Conservation (phyloP, 805 yeast species). For the Nakazawaea molendinolei region DNA sequence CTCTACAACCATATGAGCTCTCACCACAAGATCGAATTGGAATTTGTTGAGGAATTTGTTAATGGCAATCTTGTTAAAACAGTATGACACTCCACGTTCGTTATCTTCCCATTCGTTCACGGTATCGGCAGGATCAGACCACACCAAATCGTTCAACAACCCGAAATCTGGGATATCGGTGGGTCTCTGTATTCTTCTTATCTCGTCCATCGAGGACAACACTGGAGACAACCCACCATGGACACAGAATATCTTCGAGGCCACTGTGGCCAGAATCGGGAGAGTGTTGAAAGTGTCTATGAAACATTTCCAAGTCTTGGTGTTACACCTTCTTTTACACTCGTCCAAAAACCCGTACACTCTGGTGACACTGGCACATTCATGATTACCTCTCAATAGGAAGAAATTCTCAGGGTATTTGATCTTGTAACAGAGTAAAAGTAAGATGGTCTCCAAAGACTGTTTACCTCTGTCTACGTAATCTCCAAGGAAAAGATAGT, state of each 20-base stretch:
- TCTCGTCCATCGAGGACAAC: conserved; percentile 66
- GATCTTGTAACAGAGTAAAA: conserved; percentile 86
- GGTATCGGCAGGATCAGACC: conserved; percentile 85
- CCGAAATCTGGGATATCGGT: conserved; percentile 87
- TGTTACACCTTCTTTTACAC: conserved; percentile 87
- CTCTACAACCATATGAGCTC: conserved; percentile 87
- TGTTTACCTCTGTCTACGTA: conserved; percentile 98
- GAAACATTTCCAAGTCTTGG: conserved; percentile 90
- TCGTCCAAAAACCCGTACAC: conserved; percentile 98
- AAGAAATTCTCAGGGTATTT: conserved; percentile 96
- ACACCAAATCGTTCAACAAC: conserved; percentile 64
- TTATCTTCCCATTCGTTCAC: conserved; percentile 84
- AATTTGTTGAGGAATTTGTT: conserved; percentile 69
- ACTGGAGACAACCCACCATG: conserved; percentile 83
- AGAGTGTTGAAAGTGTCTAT: conserved; percentile 92
- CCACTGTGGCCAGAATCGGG: conserved; percentile 94
- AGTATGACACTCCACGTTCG: conserved; percentile 78
- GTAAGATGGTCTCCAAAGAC: conserved; percentile 82
- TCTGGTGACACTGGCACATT: conserved; percentile 93
- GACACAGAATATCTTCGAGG: conserved; percentile 88
- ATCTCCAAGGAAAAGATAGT: conserved; percentile 90
- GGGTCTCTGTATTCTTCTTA: conserved; percentile 68
- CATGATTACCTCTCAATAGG: conserved; percentile 91
- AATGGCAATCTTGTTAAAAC: conserved; percentile 73
- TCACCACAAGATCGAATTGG: conserved; percentile 73